phyloP scores from a whole-genome alignment of 1,284 basidiomycete genomes.

The Trichosporon faecale region DNA sequence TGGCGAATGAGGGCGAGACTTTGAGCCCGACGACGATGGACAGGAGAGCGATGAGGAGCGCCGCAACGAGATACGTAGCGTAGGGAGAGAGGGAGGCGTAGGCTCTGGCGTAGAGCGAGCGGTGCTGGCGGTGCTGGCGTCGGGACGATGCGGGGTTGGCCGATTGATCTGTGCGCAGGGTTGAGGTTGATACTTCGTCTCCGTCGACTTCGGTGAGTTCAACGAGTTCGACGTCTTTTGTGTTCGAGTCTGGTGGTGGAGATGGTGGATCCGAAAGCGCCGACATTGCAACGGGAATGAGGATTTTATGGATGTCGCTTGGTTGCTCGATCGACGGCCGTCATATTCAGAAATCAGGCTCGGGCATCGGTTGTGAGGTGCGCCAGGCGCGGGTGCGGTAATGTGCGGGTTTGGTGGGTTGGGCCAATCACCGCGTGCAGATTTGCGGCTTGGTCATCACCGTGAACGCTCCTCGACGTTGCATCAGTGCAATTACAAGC shows the following conservation, averaged over 20 bases:
- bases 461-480: neutral
- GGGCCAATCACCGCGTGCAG: neutral
- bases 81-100: neutral
- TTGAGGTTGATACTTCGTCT: too few species aligned
- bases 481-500: neutral
- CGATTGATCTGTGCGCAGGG: neutral
- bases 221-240: neutral
- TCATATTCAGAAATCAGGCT: slow-evolving; percentile 4
- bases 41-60: slow-evolving; percentile 6
- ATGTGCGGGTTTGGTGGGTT: neutral
- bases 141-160: neutral
- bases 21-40: neutral
- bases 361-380: neutral
- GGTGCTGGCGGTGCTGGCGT: neutral
- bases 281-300: neutral
- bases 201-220: neutral
- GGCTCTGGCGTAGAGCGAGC: neutral
- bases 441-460: neutral
- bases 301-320: neutral
- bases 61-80: neutral
- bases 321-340: neutral
- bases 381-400: neutral
- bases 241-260: neutral
- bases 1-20: neutral
- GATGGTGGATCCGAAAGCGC: neutral